Base-by-base conservation (phyloP, 1,284 basidiomycete genomes). In the Austroboletus novae-zelandiae region DNA sequence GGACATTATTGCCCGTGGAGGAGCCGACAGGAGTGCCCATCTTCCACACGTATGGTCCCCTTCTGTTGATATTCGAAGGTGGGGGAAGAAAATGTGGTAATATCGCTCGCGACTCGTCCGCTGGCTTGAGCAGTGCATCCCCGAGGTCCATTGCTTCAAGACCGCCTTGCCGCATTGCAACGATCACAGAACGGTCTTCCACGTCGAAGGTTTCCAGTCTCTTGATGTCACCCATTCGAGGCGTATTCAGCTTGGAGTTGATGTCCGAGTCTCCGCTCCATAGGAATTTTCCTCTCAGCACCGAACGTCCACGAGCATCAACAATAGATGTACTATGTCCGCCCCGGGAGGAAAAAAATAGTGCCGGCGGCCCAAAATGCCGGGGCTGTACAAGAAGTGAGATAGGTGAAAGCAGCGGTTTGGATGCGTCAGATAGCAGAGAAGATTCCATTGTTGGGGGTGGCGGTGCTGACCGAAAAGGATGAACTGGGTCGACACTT, bases 271-370 rank as follows among this genome's bases (percentile, higher is more conserved):
- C 86, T 1, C 73, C 62, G 50, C 81, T 90, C 89, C 89, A 92
- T 45, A 87, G 32, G 53, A 92, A 84, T 45, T 83, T 81, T 30
- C 85, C 84, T 58, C 89, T 88, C 15, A 92, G 75, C 11, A 92
- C 89, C 6, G 89, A 88, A 48, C 87, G 75, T 30, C 91, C 91
- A 20, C 89, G 80, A 23, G 85, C 80, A 61, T 92, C 91, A 18
- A 93, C 91, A 45, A 93, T 90, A 5, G 86, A 78, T 0, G 89
- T 93, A 56, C 88, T 89, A 59, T 90, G 86, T 2, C 87, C 86
- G 18, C 91, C 91, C 27, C 89, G 83, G 17, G 89, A 88, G 18
- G 90, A 91, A 65, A 83, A 93, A 71, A 94, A 94, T 17, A 94
- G 68, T 0, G 91, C 88, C 1, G 91, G 91, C 18, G 90, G 91